Evolutionary conservation across 1,139 yeast species (phyloP).

Genomic region (Saccharomyces hybrid): DNA sequence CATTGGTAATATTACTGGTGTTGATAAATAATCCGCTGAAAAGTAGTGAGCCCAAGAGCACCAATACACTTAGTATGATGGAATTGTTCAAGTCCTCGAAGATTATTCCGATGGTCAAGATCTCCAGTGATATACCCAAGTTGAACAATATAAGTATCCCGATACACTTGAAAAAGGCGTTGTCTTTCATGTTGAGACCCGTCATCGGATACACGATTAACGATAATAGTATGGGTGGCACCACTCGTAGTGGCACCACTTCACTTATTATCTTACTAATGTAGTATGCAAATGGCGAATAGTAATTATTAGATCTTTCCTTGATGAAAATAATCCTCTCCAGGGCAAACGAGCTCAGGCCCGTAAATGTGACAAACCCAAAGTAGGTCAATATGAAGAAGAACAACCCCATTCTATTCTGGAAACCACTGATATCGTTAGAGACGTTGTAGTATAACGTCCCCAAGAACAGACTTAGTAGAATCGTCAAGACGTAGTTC

Average conservation of each 20-base stretch:
- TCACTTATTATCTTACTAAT: constrained; percentile 81
- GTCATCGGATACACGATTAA: constrained; percentile 86
- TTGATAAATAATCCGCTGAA: constrained; percentile 92
- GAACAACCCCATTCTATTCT: constrained; percentile 85
- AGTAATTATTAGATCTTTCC: constrained; percentile 90
- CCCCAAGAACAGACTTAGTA: constrained; percentile 81
- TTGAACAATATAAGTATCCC: constrained; percentile 72
- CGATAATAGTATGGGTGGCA: constrained; percentile 82
- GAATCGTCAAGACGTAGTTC: constrained; percentile 68
- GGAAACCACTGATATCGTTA: constrained; percentile 92
- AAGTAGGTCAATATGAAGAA: constrained; percentile 83
- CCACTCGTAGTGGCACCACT: constrained; percentile 75
- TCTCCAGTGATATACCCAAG: constrained; percentile 75
- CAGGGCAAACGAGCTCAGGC: constrained; percentile 76
- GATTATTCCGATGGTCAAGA: constrained; percentile 77
- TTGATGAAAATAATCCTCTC: constrained; percentile 85
- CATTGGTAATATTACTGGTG: constrained; percentile 43
- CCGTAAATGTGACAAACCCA: constrained; percentile 90
- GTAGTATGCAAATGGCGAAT: constrained; percentile 79
- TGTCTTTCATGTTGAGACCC: constrained; percentile 72
- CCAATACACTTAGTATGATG: constrained; percentile 76
- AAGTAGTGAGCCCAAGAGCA: constrained; percentile 71
- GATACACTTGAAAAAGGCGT: constrained; percentile 68
- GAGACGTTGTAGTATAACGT: constrained; percentile 71
- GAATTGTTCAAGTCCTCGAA: constrained; percentile 91